A percentile compares a stretch with the other conserved stretches of the same genome.
These are phyloP conservation scores for Aphanocladium album DNA, from an alignment of 2,329 filamentous ascomycete genomes.

Conservation along the genomic window DNA sequence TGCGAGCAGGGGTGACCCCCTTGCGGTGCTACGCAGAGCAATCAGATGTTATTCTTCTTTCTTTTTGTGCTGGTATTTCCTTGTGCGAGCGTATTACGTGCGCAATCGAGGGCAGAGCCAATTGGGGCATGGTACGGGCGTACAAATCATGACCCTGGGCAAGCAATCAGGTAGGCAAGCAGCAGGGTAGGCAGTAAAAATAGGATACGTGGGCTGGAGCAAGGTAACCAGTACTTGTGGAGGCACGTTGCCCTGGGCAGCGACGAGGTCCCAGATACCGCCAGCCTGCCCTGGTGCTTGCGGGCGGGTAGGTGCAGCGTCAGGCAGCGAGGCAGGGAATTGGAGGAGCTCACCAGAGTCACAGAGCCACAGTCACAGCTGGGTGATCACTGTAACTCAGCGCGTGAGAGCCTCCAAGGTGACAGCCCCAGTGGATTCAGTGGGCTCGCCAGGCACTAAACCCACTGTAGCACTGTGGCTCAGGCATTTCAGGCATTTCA, in stretches of 20 bases:
- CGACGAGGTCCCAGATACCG: slow-evolving; percentile 8
- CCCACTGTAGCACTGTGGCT: not conserved
- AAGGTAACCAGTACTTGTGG: slow-evolving; percentile 11
- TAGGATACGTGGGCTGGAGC: not conserved
- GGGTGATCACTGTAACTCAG: not conserved
- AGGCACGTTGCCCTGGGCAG: slow-evolving; percentile 12
- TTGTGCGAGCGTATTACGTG: not conserved
- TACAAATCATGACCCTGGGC: not conserved
- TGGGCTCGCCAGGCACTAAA: not conserved
- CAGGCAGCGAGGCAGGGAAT: not conserved
- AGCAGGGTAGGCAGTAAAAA: not conserved
- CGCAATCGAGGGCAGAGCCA: not conserved
- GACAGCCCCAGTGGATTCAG: not conserved
- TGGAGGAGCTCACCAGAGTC: too few relatives aligned
- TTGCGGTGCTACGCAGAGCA: too few relatives aligned
- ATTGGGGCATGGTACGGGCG: not conserved
- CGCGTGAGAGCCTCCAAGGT: too few relatives aligned
- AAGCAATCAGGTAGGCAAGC: not conserved
- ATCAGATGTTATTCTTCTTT: not conserved
- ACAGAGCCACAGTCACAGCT: too few relatives aligned
- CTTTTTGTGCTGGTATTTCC: not conserved
- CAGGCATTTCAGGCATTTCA: not conserved
- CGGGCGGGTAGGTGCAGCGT: not conserved
- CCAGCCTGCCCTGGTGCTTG: not conserved
- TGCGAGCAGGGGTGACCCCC: too few relatives aligned